A percentile compares a stretch with the other conserved stretches of the same genome.
Evolutionary conservation across 371 early-diverging fungal species (phyloP).

Genomic region (Lichtheimia ramosa): DNA sequence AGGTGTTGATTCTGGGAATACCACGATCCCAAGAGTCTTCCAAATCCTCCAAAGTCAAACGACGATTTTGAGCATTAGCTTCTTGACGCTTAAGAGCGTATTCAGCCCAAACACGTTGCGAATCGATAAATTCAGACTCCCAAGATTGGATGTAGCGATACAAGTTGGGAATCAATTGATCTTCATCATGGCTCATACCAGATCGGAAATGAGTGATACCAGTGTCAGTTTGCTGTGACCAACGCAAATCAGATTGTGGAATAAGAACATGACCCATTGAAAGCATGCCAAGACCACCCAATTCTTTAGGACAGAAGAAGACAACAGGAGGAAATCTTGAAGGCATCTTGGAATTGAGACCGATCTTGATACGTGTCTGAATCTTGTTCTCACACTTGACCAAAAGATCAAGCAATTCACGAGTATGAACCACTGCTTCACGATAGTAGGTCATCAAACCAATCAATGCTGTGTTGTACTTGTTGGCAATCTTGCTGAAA

Average conservation of each 20-base stretch:
- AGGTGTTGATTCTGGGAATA: slow-evolving; percentile 98
- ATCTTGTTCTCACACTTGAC: slow-evolving; percentile 98
- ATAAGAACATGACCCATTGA: slow-evolving; percentile 98
- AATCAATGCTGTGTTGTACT: slow-evolving; percentile 94
- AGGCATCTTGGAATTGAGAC: slow-evolving; percentile 99
- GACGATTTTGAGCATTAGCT: slow-evolving; percentile 93
- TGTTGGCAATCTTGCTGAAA: slow-evolving; percentile 98
- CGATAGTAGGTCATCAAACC: slow-evolving; percentile 98
- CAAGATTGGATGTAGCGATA: slow-evolving; percentile 98
- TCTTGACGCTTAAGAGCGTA: slow-evolving; percentile 97
- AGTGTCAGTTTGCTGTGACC: slow-evolving; percentile 96
- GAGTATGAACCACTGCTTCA: slow-evolving; percentile 97
- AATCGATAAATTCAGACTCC: slow-evolving; percentile 98
- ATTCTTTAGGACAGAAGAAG: slow-evolving; percentile 88
- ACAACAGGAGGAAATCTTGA: slow-evolving; percentile 98
- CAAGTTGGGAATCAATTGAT: slow-evolving; percentile 96
- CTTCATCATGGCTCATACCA: slow-evolving; percentile 98
- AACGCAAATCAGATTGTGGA: slow-evolving; percentile 95
- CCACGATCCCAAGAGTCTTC: slow-evolving; percentile 99
- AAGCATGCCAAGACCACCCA: slow-evolving; percentile 99
- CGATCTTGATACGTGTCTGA: slow-evolving; percentile 98
- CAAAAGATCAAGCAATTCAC: slow-evolving; percentile 93
- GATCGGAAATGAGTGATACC: slow-evolving; percentile 98
- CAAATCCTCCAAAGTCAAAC: slow-evolving; percentile 94
- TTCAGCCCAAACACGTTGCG: slow-evolving; percentile 98